phyloP scores from a whole-genome alignment of 805 yeast genomes.

The Nakazawaea ambrosiae region DNA sequence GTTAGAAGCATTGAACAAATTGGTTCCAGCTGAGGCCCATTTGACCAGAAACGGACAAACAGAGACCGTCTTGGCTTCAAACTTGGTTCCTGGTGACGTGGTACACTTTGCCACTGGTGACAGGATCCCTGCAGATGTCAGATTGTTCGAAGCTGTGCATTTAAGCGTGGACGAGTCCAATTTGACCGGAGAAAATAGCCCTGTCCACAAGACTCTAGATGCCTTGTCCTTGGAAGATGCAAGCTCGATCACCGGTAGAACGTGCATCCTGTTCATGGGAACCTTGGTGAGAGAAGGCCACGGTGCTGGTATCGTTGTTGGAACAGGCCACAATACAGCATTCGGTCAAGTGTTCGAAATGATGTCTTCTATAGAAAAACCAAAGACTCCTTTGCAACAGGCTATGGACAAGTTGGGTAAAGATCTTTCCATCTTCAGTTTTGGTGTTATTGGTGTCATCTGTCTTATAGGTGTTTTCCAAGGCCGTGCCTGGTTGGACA shows the following conservation, averaged over 20 bases:
- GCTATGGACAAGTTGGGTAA: slow-evolving; percentile 95
- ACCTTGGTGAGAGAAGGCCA: slow-evolving; percentile 95
- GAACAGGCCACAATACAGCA: slow-evolving; percentile 84
- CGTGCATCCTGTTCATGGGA: slow-evolving; percentile 90
- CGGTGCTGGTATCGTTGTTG: slow-evolving; percentile 89
- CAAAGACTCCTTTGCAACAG: slow-evolving; percentile 93
- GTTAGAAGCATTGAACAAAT: slow-evolving; percentile 81
- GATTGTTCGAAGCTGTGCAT: slow-evolving; percentile 73
- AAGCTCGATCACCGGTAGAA: slow-evolving; percentile 61
- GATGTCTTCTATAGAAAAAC: slow-evolving; percentile 94
- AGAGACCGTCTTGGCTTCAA: slow-evolving; percentile 77
- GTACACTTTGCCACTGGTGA: slow-evolving; percentile 90
- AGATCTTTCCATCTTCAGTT: slow-evolving; percentile 79
- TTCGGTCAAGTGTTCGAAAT: slow-evolving; percentile 92
- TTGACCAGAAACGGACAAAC: slow-evolving; percentile 76
- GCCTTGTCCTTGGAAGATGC: slow-evolving; percentile 31
- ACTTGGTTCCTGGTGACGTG: slow-evolving; percentile 92
- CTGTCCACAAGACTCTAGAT: slow-evolving; percentile 61
- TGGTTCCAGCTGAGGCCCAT: slow-evolving; percentile 97
- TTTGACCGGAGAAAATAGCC: slow-evolving; percentile 91
- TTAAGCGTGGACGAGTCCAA: slow-evolving; percentile 88
- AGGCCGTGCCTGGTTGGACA: slow-evolving; percentile 93
- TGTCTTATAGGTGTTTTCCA: slow-evolving; percentile 85
- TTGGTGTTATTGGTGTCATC: slow-evolving; percentile 84
- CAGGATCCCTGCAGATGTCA: slow-evolving; percentile 91